Evolutionary conservation across 1,139 yeast genomes (phyloP).

Genomic region (Suhomyces bolitotheri): DNA sequence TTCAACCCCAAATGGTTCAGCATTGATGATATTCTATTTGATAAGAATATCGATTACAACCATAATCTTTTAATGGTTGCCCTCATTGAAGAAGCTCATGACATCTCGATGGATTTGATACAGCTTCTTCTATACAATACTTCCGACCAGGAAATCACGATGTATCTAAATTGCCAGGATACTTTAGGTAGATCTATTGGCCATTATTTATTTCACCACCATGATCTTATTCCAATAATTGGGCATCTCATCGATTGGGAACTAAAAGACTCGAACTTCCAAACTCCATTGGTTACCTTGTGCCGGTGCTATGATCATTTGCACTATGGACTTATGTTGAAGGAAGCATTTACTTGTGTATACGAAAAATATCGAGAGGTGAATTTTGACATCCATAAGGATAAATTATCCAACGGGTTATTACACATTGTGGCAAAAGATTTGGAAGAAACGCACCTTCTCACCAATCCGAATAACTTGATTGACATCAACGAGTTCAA

Average conservation of each 20-base stretch:
- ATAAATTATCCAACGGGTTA: conserved; percentile 70
- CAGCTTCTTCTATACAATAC: conserved; percentile 43
- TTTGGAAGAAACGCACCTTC: conserved; percentile 39
- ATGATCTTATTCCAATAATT: conserved; percentile 50
- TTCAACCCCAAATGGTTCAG: conserved; percentile 51
- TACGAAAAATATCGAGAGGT: conserved; percentile 42
- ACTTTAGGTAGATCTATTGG: conserved; percentile 61
- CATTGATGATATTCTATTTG: conserved; percentile 66
- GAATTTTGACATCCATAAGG: conserved; percentile 63
- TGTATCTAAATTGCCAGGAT: conserved; percentile 56
- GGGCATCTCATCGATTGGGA: conserved; percentile 73
- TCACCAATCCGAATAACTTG: conserved; percentile 33
- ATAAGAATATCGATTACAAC: conserved; percentile 50
- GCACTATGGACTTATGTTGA: conserved; percentile 54
- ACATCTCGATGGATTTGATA: conserved; percentile 49
- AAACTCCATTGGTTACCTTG: conserved; percentile 77
- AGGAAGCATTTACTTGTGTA: conserved; percentile 48
- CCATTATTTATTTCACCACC: conserved; percentile 69
- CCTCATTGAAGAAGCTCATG: conserved; percentile 53
- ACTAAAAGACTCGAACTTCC: conserved; percentile 61
- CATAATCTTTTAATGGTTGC: conserved; percentile 64
- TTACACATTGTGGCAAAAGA: conserved; percentile 64
- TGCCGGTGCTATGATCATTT: conserved; percentile 82
- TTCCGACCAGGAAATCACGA: conserved; percentile 46
- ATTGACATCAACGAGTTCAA: conserved; percentile 66